Percentiles rank a stretch among this genome's conserved stretches.
Evolutionary conservation across 2,329 filamentous ascomycete species (phyloP).

Genomic region (Davidsoniella neocaledoniae): DNA sequence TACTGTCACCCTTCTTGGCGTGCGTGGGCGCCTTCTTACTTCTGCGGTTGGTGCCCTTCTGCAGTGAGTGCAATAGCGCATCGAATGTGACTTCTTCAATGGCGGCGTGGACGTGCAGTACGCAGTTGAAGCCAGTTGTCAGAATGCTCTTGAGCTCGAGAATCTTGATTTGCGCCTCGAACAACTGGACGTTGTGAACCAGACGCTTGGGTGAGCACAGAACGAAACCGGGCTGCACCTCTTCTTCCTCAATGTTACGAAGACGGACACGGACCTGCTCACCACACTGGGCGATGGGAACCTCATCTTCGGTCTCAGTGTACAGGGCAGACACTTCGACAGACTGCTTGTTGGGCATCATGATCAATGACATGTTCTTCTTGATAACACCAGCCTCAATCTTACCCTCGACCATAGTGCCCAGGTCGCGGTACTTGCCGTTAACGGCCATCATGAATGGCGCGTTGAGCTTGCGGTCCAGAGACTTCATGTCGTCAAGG

Average conservation of each 20-base stretch:
- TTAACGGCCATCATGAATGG: slow-evolving; percentile 99
- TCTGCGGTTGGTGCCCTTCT: slow-evolving; percentile 86
- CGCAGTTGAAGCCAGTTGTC: slow-evolving; percentile 91
- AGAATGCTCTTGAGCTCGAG: slow-evolving; percentile 90
- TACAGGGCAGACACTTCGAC: slow-evolving; percentile 75
- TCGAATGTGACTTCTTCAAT: slow-evolving; percentile 95
- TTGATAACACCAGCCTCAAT: slow-evolving; percentile 88
- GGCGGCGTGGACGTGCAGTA: slow-evolving; percentile 90
- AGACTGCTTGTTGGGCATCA: slow-evolving; percentile 89
- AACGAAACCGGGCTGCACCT: slow-evolving; percentile 88
- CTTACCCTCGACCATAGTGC: slow-evolving; percentile 94
- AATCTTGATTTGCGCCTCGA: slow-evolving; percentile 94
- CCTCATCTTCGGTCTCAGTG: slow-evolving; percentile 91
- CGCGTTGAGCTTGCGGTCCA: slow-evolving; percentile 91
- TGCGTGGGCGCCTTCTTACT: slow-evolving; percentile 88
- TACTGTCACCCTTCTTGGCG: slow-evolving; percentile 63
- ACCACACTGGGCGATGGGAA: slow-evolving; percentile 65
- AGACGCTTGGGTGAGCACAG: slow-evolving; percentile 87
- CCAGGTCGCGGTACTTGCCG: slow-evolving; percentile 93
- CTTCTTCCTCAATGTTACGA: slow-evolving; percentile 92
- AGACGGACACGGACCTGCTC: slow-evolving; percentile 88
- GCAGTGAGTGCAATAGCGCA: slow-evolving; percentile 75
- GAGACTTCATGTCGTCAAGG: slow-evolving; percentile 79
- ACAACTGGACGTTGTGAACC: slow-evolving; percentile 74
- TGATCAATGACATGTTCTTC: slow-evolving; percentile 68